These are phyloP conservation scores for Leishmania arabica DNA, from an alignment of 208 protist species.

Conservation along the genomic window DNA sequence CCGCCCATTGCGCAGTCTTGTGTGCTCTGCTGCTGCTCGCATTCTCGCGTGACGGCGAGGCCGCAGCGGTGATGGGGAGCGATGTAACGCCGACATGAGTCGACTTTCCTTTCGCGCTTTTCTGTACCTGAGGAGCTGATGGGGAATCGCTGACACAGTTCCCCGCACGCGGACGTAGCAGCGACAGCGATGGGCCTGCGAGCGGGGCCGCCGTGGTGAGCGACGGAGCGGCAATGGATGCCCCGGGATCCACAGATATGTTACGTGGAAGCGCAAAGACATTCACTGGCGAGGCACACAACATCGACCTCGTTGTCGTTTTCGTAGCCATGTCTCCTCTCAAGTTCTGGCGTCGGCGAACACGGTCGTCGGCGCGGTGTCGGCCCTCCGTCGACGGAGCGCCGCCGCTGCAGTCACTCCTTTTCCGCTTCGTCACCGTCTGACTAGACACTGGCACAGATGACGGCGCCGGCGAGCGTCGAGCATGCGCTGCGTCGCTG, in stretches of 20 bases:
- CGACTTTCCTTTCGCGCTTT: not conserved
- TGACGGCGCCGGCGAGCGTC: not conserved
- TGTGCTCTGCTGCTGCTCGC: not conserved
- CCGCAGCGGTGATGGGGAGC: not conserved
- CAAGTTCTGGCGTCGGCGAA: not conserved
- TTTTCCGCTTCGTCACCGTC: not conserved
- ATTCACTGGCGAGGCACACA: not conserved
- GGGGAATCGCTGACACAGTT: not conserved
- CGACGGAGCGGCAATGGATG: not conserved
- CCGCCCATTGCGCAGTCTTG: not conserved
- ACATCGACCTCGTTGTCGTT: not conserved
- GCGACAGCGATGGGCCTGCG: not conserved
- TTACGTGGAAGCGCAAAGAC: slow-evolving; percentile 17
- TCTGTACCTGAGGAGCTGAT: not conserved
- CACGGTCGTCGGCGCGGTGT: not conserved
- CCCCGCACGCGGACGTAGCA: not conserved
- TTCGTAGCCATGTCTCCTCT: not conserved
- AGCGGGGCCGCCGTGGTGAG: not conserved
- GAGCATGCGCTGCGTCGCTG: not conserved
- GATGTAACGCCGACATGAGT: not conserved
- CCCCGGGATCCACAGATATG: not conserved
- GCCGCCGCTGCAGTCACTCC: not conserved
- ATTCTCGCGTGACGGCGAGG: not conserved
- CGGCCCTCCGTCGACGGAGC: not conserved
- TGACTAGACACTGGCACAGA: not conserved